These are phyloP conservation scores for Penicillium glabrum DNA, from an alignment of 2,329 filamentous ascomycete genomes.

Conservation along the genomic window DNA sequence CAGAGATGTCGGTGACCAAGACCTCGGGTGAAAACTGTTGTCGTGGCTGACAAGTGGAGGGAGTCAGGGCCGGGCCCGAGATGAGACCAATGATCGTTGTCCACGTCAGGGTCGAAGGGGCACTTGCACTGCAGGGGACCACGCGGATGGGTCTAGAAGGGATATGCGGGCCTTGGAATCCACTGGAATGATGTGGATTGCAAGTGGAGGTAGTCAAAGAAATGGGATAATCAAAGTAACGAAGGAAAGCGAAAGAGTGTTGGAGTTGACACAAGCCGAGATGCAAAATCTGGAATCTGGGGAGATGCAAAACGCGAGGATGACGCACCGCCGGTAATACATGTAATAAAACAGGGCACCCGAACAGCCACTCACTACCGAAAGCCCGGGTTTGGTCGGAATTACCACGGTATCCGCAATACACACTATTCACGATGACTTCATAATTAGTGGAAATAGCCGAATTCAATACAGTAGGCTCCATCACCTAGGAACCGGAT, in stretches of 20 bases:
- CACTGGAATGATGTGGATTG: neutral
- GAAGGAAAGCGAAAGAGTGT: neutral
- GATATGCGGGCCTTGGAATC: neutral
- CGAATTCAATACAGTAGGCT: neutral
- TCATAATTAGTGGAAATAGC: conserved; percentile 12
- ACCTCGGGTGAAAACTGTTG: conserved; percentile 18
- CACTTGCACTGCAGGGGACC: conserved; percentile 22
- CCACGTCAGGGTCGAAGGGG: conserved; percentile 30
- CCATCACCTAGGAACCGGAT: neutral
- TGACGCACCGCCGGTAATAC: neutral
- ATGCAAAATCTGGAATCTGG: conserved; percentile 5
- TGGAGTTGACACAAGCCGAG: neutral
- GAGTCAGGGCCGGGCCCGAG: conserved; percentile 18
- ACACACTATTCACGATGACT: conserved; percentile 18
- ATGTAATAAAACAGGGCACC: conserved; percentile 5
- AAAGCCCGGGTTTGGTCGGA: neutral
- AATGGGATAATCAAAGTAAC: neutral
- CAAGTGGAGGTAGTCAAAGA: neutral
- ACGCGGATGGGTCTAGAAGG: conserved; percentile 22
- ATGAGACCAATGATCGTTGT: conserved; percentile 28
- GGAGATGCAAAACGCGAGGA: neutral
- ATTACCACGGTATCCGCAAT: neutral
- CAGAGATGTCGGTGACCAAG: conserved; percentile 28
- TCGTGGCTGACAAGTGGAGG: conserved; percentile 23
- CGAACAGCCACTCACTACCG: neutral